Base-by-base conservation (phyloP, 179 eudicot genomes). In the Spergularia azorica region DNA sequence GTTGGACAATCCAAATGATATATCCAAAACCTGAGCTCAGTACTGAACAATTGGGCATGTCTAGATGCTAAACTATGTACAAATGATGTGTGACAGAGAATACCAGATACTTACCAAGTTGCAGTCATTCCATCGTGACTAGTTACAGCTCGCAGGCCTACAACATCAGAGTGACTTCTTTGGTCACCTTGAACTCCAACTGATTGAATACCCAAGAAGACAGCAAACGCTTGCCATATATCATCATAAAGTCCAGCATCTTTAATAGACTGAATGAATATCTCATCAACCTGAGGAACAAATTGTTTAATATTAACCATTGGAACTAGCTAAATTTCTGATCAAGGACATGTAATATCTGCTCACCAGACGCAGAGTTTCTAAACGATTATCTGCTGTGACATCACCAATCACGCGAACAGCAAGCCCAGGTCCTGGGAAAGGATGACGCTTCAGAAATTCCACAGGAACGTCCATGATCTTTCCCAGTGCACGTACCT, bases 41-140 rank as follows among this genome's bases (percentile, higher is more conserved):
- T 26, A 26, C 32, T 26, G 48, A 43, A 43, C 48, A 6, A 6
- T 43, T 4, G 8, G 6, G 48, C 88, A n/a, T 43, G 48, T 43
- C 48, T 43, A 43, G 6, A 43, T 43, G 48, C 48, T 43, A 43
- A 43, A 43, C 48, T 43, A 43, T 43, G 8, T 43, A 43, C 32
- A 26, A 43, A 43, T 4, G 21, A 26, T 20, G 26, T n/a, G 26
- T 14, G 16, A 52, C 32, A 71, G 46, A 46, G 21, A 52, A 63
- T 51, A 58, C 43, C 3, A 13, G 41, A 73, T 21, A 17, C 71
- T 86, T 56, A 95, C 98, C 97, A 95, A 79, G 93, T 97, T 55
- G 98, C 97, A 55, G 98, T 95, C 98, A 93, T 95, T 79, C 98
- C 98, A 87, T 95, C 98, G 73, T 90, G 92, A 83, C 98, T 95